Base-by-base conservation (phyloP, 352 stramenopile species). In the Phytophthora hibernalis region DNA sequence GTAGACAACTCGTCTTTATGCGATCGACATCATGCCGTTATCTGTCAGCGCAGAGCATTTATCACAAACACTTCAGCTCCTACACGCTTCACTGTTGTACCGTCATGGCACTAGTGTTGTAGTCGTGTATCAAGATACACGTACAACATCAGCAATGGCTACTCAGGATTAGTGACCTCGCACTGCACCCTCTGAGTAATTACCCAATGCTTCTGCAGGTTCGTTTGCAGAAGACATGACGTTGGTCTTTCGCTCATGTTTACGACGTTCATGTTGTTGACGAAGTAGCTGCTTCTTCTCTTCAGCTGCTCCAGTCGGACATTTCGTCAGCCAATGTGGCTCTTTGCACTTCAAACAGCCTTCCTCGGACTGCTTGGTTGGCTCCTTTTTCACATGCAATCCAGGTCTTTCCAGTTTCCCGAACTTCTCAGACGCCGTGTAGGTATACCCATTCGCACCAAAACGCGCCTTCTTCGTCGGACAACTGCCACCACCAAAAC, bases 321-420 rank as follows among this genome's bases (percentile, higher is more conserved):
- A 33, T 4, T 50, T 8, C 28, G 30, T 26, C 38, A 45, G 15
- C 54, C 54, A 61, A 12, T 53, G 42, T 3, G 5, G 5, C 2
- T 18, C 38, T 47, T 45, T 52, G 28, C 54, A 49, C 28, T 52
- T 44, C 12, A 61, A 15, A 10, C 54, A 51, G n/a, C 54, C 42
- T 31, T 42, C 40, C 7, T 53, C 26, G 1, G 42, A 26, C 20
- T 18, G 28, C 18, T 37, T 52, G 20, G 8, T 21, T 22, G 42
- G 22, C 40, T 52, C 26, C 53, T n/a, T 60, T 12, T 37, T 37
- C 4, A 38, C 11, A 26, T 28, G 24, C 24, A 6, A 5, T 28
- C 24, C 24, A 5, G 7, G 22, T 5, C 6, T 20, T 4, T 55
- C 20, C 0, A 11, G 47, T 9, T 48, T 58, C 24, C 24, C 24